Evolutionary conservation across 768 basidiomycete species (phyloP), one percentile per base, ranked within the genome.

Genomic region (Russula brevipes): DNA sequence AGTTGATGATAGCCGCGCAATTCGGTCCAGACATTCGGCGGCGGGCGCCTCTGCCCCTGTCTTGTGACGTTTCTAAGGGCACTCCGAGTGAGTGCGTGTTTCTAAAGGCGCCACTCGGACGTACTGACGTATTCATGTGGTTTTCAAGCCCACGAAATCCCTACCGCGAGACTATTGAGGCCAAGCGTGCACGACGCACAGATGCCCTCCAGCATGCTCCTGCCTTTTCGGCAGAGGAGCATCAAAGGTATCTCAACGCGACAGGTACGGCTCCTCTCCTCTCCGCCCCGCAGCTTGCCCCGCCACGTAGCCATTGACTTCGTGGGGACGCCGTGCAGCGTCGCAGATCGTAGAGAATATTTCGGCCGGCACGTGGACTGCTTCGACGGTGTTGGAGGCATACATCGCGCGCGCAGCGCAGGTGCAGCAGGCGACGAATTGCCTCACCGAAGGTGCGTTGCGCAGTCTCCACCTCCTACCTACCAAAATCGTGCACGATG

Each of bases 351-450:
- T 82, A 10, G 61, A 73, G 50, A 71, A 60, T 36, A 81, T 82
- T 16, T 64, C 70, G 36, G 63, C 63, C 4, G 73, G 79, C 5
- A 62, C 72, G 68, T 82, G 81, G 81, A 82, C 80, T 1, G 79
- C 81, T 5, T 68, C 67, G 47, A 65, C 80, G 75, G 83, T 74
- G 69, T 77, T 72, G 75, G 81, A 71, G 24, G 79, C 78, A 11
- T 73, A 76, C 73, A 74, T 79, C 42, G 73, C 79, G 10, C 79
- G 76, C 19, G 81, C 80, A 2, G 78, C 69, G 38, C 71, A 81
- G 33, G 87, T 87, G 3, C 90, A 93, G 12, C 72, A 75, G 41
- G 75, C 76, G 64, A 88, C 86, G 4, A 93, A 92, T 69, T 90
- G 88, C 69, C 68, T 92, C 47, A 94, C 91, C 1, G 91, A 93